These are phyloP conservation scores for Globisporangium emineosum DNA, from an alignment of 352 stramenopile species.

Conservation along the genomic window DNA sequence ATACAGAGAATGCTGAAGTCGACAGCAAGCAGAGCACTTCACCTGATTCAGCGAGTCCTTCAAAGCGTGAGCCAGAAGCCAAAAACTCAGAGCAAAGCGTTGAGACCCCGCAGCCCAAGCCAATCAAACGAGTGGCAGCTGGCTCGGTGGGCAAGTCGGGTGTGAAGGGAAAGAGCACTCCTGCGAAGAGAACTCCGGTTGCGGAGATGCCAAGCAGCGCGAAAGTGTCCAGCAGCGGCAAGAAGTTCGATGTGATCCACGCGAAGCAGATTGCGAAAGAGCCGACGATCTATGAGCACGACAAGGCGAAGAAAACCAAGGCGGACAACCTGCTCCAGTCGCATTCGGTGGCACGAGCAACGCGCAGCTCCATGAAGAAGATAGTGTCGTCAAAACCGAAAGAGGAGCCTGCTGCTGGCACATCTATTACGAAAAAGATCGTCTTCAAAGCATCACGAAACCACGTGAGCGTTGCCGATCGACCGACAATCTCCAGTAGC, in stretches of 20 bases:
- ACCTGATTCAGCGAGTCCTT: not conserved
- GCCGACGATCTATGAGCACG: conserved; percentile 14
- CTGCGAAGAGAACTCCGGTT: conserved; percentile 11
- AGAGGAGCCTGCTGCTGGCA: not conserved
- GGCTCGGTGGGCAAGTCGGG: conserved; percentile 13
- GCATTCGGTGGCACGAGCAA: conserved; percentile 10
- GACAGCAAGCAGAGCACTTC: conserved; percentile 1
- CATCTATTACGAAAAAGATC: conserved; percentile 15
- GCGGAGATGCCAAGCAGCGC: conserved; percentile 16
- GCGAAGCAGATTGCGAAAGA: conserved; percentile 16
- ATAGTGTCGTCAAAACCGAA: conserved; percentile 2
- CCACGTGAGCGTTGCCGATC: conserved; percentile 16
- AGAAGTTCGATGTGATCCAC: conserved; percentile 18
- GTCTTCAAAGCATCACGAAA: conserved; percentile 10
- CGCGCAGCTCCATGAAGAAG: conserved; percentile 15
- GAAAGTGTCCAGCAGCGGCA: conserved; percentile 15
- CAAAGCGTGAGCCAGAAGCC: not conserved
- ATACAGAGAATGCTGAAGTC: not conserved
- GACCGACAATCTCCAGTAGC: conserved; percentile 19
- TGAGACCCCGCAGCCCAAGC: conserved; percentile 16
- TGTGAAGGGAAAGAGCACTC: conserved; percentile 6
- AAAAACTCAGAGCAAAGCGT: not conserved
- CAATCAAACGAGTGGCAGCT: conserved; percentile 3
- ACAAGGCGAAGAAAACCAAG: conserved; percentile 18
- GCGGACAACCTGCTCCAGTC: conserved; percentile 1